A percentile compares a stretch with the other conserved stretches of the same genome.
Evolutionary conservation across 2,329 filamentous ascomycete species (phyloP).

Genomic region (Fusarium anthophilum): DNA sequence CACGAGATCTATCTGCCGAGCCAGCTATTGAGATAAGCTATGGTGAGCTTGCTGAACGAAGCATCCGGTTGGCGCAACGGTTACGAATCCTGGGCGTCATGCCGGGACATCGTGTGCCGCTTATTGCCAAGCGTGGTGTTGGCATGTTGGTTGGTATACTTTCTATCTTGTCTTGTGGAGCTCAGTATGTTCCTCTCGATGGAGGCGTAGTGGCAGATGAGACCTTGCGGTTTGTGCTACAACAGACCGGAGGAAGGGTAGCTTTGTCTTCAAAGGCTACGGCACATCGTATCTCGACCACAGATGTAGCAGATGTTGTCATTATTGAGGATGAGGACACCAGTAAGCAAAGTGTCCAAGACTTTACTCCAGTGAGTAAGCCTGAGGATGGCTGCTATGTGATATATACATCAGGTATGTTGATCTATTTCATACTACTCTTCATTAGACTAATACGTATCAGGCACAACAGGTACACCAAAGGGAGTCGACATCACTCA

Average conservation of each 20-base stretch:
- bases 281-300: constrained; percentile 38
- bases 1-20: constrained; percentile 47
- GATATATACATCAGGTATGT: constrained; percentile 64
- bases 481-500: constrained; percentile 69
- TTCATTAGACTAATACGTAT: background rate
- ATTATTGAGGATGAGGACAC: constrained; percentile 42
- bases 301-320: constrained; percentile 36
- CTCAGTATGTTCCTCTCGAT: constrained; percentile 68
- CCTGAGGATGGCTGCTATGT: constrained; percentile 54
- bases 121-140: constrained; percentile 64
- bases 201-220: constrained; percentile 61
- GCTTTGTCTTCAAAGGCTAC: constrained; percentile 56
- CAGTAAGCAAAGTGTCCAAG: background rate
- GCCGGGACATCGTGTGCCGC: constrained; percentile 59
- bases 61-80: constrained; percentile 50
- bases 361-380: background rate
- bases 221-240: constrained; percentile 59
- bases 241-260: constrained; percentile 54
- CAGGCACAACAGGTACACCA: constrained; percentile 64
- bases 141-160: constrained; percentile 67
- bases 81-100: constrained; percentile 52
- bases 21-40: constrained; percentile 54
- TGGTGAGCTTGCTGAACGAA: constrained; percentile 51
- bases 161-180: constrained; percentile 63
- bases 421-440: too few species aligned